Evolutionary conservation across 306 rosid species (phyloP).

Genomic region (Lotus japonicus): DNA sequence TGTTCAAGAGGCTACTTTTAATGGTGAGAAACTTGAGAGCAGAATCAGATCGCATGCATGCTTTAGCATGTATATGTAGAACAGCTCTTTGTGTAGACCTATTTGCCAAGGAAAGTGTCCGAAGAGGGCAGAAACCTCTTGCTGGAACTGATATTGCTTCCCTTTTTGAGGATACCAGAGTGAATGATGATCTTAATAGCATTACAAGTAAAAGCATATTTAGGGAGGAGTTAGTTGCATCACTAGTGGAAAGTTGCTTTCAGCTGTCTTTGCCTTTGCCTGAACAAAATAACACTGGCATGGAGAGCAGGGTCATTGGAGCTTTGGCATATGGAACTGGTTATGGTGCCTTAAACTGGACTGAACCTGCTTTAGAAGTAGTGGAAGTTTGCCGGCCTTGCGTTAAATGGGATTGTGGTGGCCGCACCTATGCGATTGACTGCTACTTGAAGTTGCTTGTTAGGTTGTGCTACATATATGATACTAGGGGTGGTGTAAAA

Average conservation of each 20-base stretch:
- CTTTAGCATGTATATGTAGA: conserved; percentile 94
- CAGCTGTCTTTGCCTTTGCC: conserved; percentile 97
- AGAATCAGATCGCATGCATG: conserved; percentile 98
- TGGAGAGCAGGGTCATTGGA: conserved; percentile 98
- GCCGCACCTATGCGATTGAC: conserved; percentile 92
- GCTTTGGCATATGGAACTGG: conserved; percentile 99
- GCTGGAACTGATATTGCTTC: conserved; percentile 98
- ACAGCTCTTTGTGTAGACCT: conserved; percentile 98
- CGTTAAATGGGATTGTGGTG: conserved; percentile 98
- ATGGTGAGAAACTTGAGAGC: conserved; percentile 99
- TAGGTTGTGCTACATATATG: conserved; percentile 84
- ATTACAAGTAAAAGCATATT: conserved; percentile 80
- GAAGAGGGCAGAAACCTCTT: conserved; percentile 99
- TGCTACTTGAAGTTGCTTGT: conserved; percentile 98
- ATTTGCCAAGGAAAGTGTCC: conserved; percentile 95
- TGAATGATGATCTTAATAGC: conserved; percentile 84
- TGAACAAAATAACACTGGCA: conserved; percentile 85
- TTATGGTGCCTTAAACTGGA: conserved; percentile 98
- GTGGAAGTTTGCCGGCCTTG: conserved; percentile 99
- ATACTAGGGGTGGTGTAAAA: conserved; percentile 95
- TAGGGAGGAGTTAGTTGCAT: conserved; percentile 97
- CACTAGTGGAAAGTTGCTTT: conserved; percentile 96
- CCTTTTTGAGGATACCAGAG: conserved; percentile 88
- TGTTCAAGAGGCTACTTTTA: conserved; percentile 88
- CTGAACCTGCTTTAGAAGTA: conserved; percentile 96